Base-by-base conservation (phyloP, 805 yeast species). In the Yarrowia keelungensis region DNA sequence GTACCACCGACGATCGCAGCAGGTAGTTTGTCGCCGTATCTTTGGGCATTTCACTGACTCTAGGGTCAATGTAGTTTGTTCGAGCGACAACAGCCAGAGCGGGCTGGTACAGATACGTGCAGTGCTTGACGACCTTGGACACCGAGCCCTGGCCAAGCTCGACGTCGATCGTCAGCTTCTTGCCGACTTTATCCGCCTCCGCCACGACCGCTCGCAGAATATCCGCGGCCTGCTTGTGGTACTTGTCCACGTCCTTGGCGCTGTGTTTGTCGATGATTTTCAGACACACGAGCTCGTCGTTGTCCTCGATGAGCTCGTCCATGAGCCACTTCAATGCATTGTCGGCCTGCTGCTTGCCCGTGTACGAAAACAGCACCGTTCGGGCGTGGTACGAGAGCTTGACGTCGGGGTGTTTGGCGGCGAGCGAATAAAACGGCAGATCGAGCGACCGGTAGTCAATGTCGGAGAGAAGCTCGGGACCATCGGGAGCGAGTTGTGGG, bases 221-320 rank as follows among this genome's bases (percentile, higher is more conserved):
- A 11, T 49, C 56, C n/a, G 54, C 56, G 11, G 67, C 67, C 47
- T 62, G 67, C 38, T 22, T 39, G 26, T 62, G 56, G 56, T 62
- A 62, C 45, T 47, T 49, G 47, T 69, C 67, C n/a, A 73, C 46
- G 19, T 71, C 68, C 58, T 69, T 70, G 22, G 73, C 71, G 45
- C 75, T 77, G 32, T 78, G 77, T 16, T 62, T 62, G 16, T 82
- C 79, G 15, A 83, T 72, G 12, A 81, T 85, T 41, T 83, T 75
- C 22, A 83, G 72, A 54, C 84, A 80, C 4, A 84, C 81, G 8
- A 84, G 71, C 39, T 82, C 83, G 71, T 83, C 86, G 22, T 82
- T 82, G 70, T 83, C 84, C 41, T 75, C 77, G 22, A 80, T 74
- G 67, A 83, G 74, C 69, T 83, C 81, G 56, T 80, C 82, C 15